Base-by-base conservation (phyloP, 1,284 basidiomycete species). In the Mycena citricolor region DNA sequence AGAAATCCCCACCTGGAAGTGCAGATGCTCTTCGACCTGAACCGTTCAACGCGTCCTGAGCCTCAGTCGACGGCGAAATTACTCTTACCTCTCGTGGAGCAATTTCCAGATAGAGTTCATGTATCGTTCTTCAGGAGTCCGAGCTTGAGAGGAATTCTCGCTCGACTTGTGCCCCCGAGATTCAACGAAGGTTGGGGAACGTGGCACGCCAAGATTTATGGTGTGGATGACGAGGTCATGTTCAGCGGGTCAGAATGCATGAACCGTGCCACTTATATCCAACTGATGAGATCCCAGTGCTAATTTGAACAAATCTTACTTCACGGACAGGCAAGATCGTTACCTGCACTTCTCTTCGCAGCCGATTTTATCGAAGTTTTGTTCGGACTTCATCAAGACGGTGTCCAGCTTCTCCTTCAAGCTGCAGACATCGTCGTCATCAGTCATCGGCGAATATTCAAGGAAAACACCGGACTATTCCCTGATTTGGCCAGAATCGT, bases 151-250 rank as follows among this genome's bases (percentile, higher is more conserved):
- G 86, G 88, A 1, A 55, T 88, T 25, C 70, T 90, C 61, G 82
- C 90, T 31, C 78, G 75, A 47, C 49, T 94, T 16, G 81, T 98
- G 1, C 97, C 97, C 2, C 86, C 90, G 38, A 75, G 97, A 32
- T 97, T 94, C 66, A 94, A 98, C 59, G 97, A 99, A 68, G 97
- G 94, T 0, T 98, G 92, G 87, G 95, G 97, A 0, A 89, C 95
- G 4, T 97, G 95, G 90, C 97, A 99, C 63, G 88, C 94, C 17
- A 99, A 99, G 67, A 80, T 95, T 47, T 99, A 99, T 60, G 91
- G 91, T 13, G 86, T 81, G 1, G 97, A 99, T 61, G 84, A 97
- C 61, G 83, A 93, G 44, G 77, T 99, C 28, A 81, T 99, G 61
- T 84, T 99, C 52, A 92, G 83, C 58, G 97, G 95, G 94, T 94